Evolutionary conservation across 2,329 filamentous ascomycete species (phyloP), one percentile per base, ranked within the genome.

Genomic region (Monilinia vaccinii-corymbosi): DNA sequence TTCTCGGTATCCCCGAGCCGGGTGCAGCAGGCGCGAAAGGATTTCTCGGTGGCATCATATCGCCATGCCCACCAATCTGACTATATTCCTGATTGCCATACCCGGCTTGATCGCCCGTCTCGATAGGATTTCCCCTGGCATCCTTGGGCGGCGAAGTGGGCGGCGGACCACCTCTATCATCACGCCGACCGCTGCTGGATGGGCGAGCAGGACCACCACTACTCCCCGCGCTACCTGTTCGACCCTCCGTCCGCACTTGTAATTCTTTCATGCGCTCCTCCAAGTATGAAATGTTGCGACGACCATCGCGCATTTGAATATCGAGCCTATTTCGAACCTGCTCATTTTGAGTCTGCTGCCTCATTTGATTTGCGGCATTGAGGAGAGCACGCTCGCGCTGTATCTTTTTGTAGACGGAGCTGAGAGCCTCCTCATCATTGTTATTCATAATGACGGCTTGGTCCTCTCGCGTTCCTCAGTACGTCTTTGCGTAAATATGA

Each of bases 321-420:
- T 97, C 93, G 74, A 96, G 85, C 71, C 91, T 85, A 69, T 92
- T 92, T 72, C 91, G 88, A 66, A 97, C 93, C 63, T 86, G 83
- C 68, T 92, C 88, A 75, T 99, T 99, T 78, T 91, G 90, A 69
- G 93, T 97, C 75, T 94, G 92, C 76, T 92, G 88, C 76, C 91
- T 88, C 92, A 99, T 96, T 69, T 89, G 85, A 76, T 90, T 94
- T 68, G 93, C 93, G 70, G 91, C 93, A 75, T 89, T 89, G 80
- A 99, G 94, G 72, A 97, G 86, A 70, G 88, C 89, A 81, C 92
- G 93, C 77, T 99, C 94, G 74, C 93, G 87, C 80, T 97, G 91
- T 76, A 99, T 97, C 87, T 99, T 97, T 79, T 87, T 88, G 78
- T 88, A 85, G 77, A 99, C 91, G 75, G 91, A 88, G 76, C 85